Evolutionary conservation across 805 yeast genomes (phyloP).

Genomic region (Saccharomycodes ludwigii): DNA sequence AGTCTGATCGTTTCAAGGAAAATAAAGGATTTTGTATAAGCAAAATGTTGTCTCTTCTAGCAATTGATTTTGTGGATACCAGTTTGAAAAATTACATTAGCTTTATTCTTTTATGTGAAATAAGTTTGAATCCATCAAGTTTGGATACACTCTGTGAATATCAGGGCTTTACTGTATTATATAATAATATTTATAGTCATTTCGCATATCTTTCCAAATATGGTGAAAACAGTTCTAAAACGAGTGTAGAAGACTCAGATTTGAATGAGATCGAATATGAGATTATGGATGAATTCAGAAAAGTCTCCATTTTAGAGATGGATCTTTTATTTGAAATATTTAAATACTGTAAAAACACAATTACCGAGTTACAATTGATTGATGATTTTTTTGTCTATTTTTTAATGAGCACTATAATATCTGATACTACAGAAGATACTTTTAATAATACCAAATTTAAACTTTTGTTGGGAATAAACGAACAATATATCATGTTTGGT

Average conservation of each 20-base stretch:
- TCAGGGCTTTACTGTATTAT: conserved; percentile 38
- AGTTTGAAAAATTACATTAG: conserved; percentile 30
- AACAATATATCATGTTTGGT: conserved; percentile 67
- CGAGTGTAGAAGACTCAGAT: conserved; percentile 9
- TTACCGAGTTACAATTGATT: conserved; percentile 29
- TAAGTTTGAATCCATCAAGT: conserved; percentile 29
- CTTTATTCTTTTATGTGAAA: conserved; percentile 32
- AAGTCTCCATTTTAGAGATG: conserved; percentile 32
- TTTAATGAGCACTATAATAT: conserved; percentile 33
- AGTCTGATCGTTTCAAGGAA: conserved; percentile 24
- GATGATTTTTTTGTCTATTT: conserved; percentile 34
- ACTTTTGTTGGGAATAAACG: conserved; percentile 64
- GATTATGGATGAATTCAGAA: conserved; percentile 24
- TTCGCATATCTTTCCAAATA: conserved; percentile 23
- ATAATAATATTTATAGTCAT: conserved; percentile 27
- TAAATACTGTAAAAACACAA: conserved; percentile 32
- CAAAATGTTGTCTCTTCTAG: conserved; percentile 34
- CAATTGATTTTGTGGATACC: conserved; percentile 23
- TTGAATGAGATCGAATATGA: conserved; percentile 18
- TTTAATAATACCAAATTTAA: conserved; percentile 58
- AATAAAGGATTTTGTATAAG: conserved; percentile 35
- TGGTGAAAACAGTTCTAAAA: conserved; percentile 12
- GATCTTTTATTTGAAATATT: conserved; percentile 46
- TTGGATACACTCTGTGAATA: conserved; percentile 36
- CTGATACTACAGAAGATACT: conserved; percentile 38